Evolutionary conservation across 805 yeast genomes (phyloP), one percentile per base, ranked within the genome.

Genomic region (Saccharomycopsis babjevae): DNA sequence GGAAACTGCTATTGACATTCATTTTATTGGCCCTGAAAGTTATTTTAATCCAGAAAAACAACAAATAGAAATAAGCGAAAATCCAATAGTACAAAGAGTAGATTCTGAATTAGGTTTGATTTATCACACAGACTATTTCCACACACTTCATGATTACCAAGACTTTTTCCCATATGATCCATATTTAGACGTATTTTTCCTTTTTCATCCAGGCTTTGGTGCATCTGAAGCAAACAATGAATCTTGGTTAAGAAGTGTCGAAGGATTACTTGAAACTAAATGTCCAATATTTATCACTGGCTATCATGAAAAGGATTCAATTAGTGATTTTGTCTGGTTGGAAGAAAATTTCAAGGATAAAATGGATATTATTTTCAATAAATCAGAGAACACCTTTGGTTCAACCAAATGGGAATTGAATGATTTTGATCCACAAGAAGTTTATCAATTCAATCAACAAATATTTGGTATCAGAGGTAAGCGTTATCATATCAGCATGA

Each of bases 161-260:
- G 97, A 93, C 74, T 89, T 94, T 72, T 89, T 90, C 84, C 99
- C 99, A 5, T 94, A 92, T 72, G 99, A 94, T 72, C 99, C 99
- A 54, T 94, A 93, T 73, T 80, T 89, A 71, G 99, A 94, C 71
- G 83, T 84, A 32, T 94, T 94, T 74, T 91, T 90, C 81, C 79
- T 89, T 59, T 94, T 93, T 87, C 98, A 93, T 72, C 98, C 99
- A 2, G 97, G 97, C 50, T 82, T 91, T 69, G 85, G 89, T 20
- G 87, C 94, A 7, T 88, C 89, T 15, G 96, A 89, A 68, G 78
- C 85, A 25, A 79, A 82, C 71, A 85, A 86, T 62, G 82, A 83
- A 69, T 93, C 98, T 97, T 88, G 97, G 96, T 82, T 82, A 65
- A 86, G 89, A 71, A 79, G 96, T 0, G 76, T 94, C 66, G 90